Evolutionary conservation across 2,329 filamentous ascomycete species (phyloP).

Genomic region (Penicillium sp.): DNA sequence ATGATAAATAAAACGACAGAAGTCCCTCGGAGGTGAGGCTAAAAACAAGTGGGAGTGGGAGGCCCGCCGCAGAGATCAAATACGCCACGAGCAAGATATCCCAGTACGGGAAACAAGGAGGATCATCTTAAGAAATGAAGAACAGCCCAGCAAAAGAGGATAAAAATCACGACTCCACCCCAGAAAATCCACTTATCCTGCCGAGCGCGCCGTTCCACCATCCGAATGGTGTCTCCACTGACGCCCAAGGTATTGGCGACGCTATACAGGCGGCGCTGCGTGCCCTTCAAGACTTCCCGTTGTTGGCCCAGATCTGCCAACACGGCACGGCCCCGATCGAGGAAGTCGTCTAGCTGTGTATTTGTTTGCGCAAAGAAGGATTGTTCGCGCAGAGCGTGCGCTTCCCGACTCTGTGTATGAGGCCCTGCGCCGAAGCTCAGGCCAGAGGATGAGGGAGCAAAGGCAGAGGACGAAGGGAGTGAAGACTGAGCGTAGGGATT

Average conservation of each 20-base stretch:
- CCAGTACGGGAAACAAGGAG: not conserved
- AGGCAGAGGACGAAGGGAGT: conserved; percentile 38
- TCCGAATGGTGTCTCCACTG: conserved; percentile 91
- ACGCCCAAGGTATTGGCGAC: conserved; percentile 91
- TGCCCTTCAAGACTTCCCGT: conserved; percentile 89
- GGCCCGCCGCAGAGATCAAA: not conserved
- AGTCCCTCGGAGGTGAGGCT: not conserved
- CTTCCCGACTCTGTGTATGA: conserved; percentile 62
- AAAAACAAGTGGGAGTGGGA: no score
- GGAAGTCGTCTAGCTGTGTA: conserved; percentile 83
- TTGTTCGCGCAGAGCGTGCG: conserved; percentile 82
- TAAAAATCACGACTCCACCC: conserved; percentile 77
- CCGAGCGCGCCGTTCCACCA: conserved; percentile 84
- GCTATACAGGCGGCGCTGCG: conserved; percentile 82
- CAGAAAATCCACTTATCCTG: conserved; percentile 99
- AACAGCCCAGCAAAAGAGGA: conserved; percentile 86
- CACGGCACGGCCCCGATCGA: conserved; percentile 84
- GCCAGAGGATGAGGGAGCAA: conserved; percentile 35
- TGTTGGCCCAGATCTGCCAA: conserved; percentile 83
- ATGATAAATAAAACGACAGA: conserved; percentile 12
- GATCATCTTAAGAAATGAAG: conserved; percentile 73
- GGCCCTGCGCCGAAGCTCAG: conserved; percentile 43
- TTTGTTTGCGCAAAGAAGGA: conserved; percentile 79
- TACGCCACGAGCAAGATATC: conserved; percentile 2
- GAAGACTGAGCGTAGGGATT: conserved; percentile 76